A percentile compares a stretch with the other conserved stretches of the same genome.
Evolutionary conservation across 1,284 basidiomycete genomes (phyloP).

Genomic region (Meripilus lineatus): DNA sequence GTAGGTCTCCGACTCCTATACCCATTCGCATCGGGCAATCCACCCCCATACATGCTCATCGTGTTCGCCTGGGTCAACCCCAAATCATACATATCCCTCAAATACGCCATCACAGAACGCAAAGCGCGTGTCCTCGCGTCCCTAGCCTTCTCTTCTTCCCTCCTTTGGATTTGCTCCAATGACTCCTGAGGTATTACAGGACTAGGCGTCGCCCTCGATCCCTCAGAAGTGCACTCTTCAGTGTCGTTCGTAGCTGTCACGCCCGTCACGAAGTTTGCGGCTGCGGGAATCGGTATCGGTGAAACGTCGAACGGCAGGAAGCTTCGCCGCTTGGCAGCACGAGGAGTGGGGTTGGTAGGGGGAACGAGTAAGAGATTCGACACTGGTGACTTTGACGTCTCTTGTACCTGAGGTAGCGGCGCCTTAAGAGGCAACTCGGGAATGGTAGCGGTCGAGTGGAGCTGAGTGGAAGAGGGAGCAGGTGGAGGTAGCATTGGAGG

Average conservation of each 20-base stretch:
- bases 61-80: conserved; percentile 51
- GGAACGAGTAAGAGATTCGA: conserved; percentile 45
- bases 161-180: conserved; percentile 43
- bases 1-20: conserved; percentile 61
- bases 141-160: conserved; percentile 64
- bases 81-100: conserved; percentile 93
- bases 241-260: conserved; percentile 39
- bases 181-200: conserved; percentile 37
- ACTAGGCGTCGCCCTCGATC: conserved; percentile 35
- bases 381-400: conserved; percentile 18
- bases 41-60: conserved; percentile 48
- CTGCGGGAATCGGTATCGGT: conserved; percentile 54
- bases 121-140: conserved; percentile 75
- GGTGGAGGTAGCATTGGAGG: no score
- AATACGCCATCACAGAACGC: conserved; percentile 89
- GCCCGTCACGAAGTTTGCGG: conserved; percentile 56
- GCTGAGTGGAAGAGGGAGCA: no score
- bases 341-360: conserved; percentile 38
- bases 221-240: conserved; percentile 35
- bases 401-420: conserved; percentile 14
- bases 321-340: conserved; percentile 70
- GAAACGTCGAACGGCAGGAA: conserved; percentile 78
- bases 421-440: conserved; percentile 24
- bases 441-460: no score
- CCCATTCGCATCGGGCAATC: conserved; percentile 31